Evolutionary conservation across 2,329 filamentous ascomycete genomes (phyloP), one percentile per base, ranked within the genome.

Genomic region (Ceratocystis huliohia): DNA sequence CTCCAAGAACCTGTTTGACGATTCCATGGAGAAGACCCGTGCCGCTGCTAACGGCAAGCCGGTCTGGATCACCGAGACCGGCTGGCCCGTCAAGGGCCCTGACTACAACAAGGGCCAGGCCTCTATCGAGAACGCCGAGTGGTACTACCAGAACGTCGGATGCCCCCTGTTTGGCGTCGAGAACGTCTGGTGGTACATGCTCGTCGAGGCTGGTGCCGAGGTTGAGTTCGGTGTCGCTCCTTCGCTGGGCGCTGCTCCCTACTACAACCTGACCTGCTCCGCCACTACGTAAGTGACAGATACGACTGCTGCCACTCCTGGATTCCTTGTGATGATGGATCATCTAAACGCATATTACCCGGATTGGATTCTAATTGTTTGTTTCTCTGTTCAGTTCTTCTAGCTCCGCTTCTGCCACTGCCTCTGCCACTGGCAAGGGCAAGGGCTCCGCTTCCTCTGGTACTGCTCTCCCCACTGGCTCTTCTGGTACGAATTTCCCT

Each of bases 61-160:
- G 20, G 82, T 95, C 71, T 94, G 89, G 89, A 82, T 95, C 69
- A 94, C 91, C 33, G 91, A 96, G 81, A 94, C 90, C 17, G 91
- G 91, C 70, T 94, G 89, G 84, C 91, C 91, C 62, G 84, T 91
- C 65, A 84, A 80, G 71, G 91, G 91, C 66, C 77, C 82, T 70
- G 80, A 78, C 1, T 76, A 81, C 69, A 85, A 85, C 70, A 73
- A 82, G 62, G 89, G 84, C 50, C 80, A 87, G 8, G 80, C 91
- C 5, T 85, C 79, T 45, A 69, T 77, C 41, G 77, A 81, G 65
- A 92, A 93, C 73, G 89, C 91, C 56, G 81, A 89, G 78, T 82
- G 76, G n/a, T 96, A 84, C 82, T 96, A 89, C 88, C 80, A 89
- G 71, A 78, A 87, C 59, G 88, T 93, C 64, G 88, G 85, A 64